Evolutionary conservation across 1,139 yeast genomes (phyloP), one percentile per base, ranked within the genome.

Genomic region (Candida tropicalis): DNA sequence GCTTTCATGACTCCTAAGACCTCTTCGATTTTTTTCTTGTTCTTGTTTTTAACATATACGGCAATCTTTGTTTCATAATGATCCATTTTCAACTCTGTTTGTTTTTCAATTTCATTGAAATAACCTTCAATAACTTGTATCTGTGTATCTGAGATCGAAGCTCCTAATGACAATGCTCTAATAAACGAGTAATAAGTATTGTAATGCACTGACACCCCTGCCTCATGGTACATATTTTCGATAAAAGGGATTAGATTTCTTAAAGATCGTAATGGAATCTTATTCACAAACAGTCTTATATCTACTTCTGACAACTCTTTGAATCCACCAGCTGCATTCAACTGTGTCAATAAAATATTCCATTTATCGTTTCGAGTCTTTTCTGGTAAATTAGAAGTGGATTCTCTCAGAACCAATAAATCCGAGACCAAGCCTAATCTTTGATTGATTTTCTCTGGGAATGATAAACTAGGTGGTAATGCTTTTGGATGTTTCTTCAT

Each of bases 361-460:
- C 91, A 85, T 54, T 82, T 70, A 46, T 76, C 80, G 35, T 67
- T 60, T 4, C 66, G 62, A 35, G 70, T 68, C 31, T 75, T 67
- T n/a, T 18, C 22, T 10, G 32, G 22, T 11, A 17, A 24, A 4
- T 22, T 15, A 23, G 5, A 20, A 15, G 18, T 15, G 13, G 13
- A 11, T 17, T 38, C 13, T 4, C 9, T 29, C 9, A 26, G 20
- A 2, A 78, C 70, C 35, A 82, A 66, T 49, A 65, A 68, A 20
- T 71, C 68, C 2, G 79, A 62, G 0, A 82, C 63, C 29, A 77
- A 70, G 0, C 81, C 81, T 4, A 85, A 61, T 35, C 70, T 65
- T 1, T 68, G 64, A 13, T 65, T 53, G 5, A 84, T 63, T 0
- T 66, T 48, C 0, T 51, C 50, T 0, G 89, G 87, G 1, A 84